Conservation (phyloP, 2,329 filamentous ascomycete genomes). For the Diplodia seriata region DNA sequence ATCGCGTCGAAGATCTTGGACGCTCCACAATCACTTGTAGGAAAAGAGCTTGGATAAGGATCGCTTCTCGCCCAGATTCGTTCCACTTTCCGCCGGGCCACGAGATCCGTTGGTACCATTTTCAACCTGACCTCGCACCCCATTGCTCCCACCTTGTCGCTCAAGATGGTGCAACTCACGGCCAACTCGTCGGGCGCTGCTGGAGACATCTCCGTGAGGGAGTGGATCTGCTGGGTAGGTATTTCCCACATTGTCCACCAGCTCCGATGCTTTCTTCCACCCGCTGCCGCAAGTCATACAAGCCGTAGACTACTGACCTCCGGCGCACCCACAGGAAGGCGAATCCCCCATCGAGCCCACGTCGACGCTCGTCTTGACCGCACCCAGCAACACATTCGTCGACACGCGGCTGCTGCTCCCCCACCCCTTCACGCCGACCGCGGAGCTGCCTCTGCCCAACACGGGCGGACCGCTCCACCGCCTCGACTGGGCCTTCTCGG, state of each 20-base stretch:
- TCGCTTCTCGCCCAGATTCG: too few species aligned
- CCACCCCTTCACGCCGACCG: slow-evolving; percentile 11
- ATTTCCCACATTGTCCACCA: background rate
- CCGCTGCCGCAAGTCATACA: background rate
- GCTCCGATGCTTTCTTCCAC: background rate
- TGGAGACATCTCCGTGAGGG: slow-evolving; percentile 21
- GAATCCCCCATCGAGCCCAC: slow-evolving; percentile 64
- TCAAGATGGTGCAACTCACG: slow-evolving; percentile 8
- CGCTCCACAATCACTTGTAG: background rate
- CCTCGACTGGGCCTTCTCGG: slow-evolving; percentile 72
- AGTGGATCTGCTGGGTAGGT: slow-evolving; percentile 31
- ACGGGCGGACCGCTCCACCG: slow-evolving; percentile 40
- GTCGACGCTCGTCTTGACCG: slow-evolving; percentile 69
- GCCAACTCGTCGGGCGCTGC: background rate
- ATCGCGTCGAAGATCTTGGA: background rate
- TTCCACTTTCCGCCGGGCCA: background rate
- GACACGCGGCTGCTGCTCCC: slow-evolving; percentile 63
- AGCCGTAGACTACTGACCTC: background rate
- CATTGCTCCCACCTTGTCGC: background rate
- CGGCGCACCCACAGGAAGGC: slow-evolving; percentile 11
- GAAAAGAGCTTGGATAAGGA: background rate
- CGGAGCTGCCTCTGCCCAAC: slow-evolving; percentile 36
- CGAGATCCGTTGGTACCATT: background rate
- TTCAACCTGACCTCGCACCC: background rate
- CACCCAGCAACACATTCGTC: slow-evolving; percentile 63